A percentile compares a stretch with the other conserved stretches of the same genome.
phyloP scores from a whole-genome alignment of 345 rosid genomes.

The Populus nigra region DNA sequence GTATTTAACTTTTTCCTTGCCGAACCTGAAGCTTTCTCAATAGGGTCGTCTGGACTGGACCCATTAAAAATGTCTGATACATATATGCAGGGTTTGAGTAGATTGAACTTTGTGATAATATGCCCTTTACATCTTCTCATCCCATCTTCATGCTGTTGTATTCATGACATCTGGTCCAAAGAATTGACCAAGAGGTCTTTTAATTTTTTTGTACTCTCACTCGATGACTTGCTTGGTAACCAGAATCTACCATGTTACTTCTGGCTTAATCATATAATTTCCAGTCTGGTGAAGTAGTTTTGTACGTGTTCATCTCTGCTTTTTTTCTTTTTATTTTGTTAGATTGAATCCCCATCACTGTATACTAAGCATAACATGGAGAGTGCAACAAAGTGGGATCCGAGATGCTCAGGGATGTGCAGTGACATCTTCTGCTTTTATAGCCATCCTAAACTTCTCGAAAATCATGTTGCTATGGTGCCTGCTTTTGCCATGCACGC shows the following conservation, averaged over 20 bases:
- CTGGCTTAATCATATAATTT: not conserved
- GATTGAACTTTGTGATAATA: not conserved
- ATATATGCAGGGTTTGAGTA: not conserved
- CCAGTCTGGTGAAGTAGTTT: not conserved
- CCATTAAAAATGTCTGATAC: not conserved
- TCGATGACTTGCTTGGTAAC: not conserved
- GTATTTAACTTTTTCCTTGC: not conserved
- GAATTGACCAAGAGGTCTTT: not conserved
- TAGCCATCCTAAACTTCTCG: not conserved
- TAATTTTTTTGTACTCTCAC: not conserved
- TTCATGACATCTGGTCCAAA: not conserved
- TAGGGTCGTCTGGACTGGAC: not conserved
- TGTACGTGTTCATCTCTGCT: not conserved
- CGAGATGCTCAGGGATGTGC: not conserved
- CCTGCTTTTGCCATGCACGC: slow-evolving; percentile 6
- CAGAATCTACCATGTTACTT: not conserved
- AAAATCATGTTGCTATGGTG: not conserved
- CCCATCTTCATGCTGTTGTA: not conserved
- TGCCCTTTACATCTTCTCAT: not conserved
- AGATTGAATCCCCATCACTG: slow-evolving; percentile 15
- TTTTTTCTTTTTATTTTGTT: not conserved
- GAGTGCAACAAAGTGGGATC: slow-evolving; percentile 20
- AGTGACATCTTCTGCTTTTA: not conserved
- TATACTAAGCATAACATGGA: slow-evolving; percentile 12
- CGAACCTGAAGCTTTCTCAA: not conserved